phyloP scores from a whole-genome alignment of 331 rosid genomes.

The Stylosanthes scabra region DNA sequence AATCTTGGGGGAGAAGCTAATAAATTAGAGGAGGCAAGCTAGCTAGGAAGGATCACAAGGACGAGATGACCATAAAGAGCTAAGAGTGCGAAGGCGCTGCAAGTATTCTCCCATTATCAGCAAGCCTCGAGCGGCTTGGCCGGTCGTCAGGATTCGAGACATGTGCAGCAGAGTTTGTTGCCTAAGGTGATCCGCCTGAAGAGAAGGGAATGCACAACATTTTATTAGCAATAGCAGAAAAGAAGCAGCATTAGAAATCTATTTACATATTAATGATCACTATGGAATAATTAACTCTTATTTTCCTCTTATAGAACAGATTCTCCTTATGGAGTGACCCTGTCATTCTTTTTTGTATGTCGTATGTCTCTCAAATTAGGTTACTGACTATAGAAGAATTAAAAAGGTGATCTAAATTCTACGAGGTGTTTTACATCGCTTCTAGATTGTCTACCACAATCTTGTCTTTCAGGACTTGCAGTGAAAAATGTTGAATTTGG shows the following conservation, averaged over 20 bases:
- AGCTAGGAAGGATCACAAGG: conserved; percentile 48
- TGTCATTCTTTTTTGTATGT: not conserved
- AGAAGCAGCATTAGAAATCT: not conserved
- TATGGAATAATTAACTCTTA: not conserved
- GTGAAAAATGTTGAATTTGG: too few species aligned
- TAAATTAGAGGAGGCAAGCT: not conserved
- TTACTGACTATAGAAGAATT: not conserved
- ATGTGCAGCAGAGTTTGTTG: conserved; percentile 77
- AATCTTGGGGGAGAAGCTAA: not conserved
- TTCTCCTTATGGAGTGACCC: not conserved
- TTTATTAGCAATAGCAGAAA: too few species aligned
- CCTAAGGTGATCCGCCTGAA: conserved; percentile 92
- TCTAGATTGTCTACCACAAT: too few species aligned
- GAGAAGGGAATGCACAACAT: conserved; percentile 23
- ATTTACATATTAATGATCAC: not conserved
- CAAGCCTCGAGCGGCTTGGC: conserved; percentile 78
- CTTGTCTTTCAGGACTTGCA: not conserved
- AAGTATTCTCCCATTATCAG: conserved; percentile 81
- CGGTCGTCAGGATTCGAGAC: conserved; percentile 60
- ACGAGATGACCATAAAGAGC: conserved; percentile 73
- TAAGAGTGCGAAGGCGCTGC: conserved; percentile 79
- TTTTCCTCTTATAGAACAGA: not conserved
- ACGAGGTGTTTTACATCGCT: too few species aligned
- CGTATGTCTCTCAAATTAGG: not conserved
- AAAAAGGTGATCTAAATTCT: not conserved